Evolutionary conservation across 164 flowering plant species (phyloP).

Genomic region (Magnolia officinalis): DNA sequence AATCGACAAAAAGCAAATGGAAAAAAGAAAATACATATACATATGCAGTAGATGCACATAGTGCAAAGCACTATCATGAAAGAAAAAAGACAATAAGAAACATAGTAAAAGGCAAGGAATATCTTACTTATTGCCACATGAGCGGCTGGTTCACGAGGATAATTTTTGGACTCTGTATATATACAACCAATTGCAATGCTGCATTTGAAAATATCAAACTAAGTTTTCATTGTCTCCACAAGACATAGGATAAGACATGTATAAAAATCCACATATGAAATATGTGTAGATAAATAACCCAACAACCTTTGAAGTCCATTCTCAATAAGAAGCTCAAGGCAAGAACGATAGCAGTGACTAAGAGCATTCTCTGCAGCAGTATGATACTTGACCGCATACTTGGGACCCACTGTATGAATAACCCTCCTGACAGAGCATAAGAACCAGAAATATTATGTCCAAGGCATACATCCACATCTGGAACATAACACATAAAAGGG

Average conservation of each 20-base stretch:
- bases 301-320: slow-evolving; percentile 73
- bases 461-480: not conserved
- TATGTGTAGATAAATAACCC: not conserved
- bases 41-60: not conserved
- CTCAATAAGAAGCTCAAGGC: slow-evolving; percentile 97
- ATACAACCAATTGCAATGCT: slow-evolving; percentile 98
- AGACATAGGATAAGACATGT: not conserved
- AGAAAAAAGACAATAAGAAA: too few relatives aligned
- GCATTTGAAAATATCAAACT: slow-evolving; percentile 31
- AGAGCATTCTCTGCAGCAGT: slow-evolving; percentile 99
- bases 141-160: slow-evolving; percentile 99
- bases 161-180: slow-evolving; percentile 90
- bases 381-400: slow-evolving; percentile 98
- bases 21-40: too few relatives aligned
- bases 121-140: slow-evolving; percentile 97
- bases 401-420: slow-evolving; percentile 98
- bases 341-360: slow-evolving; percentile 96
- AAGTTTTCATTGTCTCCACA: not conserved
- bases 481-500: too few relatives aligned
- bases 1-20: too few relatives aligned
- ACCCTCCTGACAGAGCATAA: slow-evolving; percentile 59
- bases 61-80: not conserved
- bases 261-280: slow-evolving; percentile 2
- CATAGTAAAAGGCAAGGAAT: slow-evolving; percentile 5
- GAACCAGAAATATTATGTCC: not conserved